Evolutionary conservation across 2,329 filamentous ascomycete genomes (phyloP).

Genomic region (Rhynchosporium secalis): DNA sequence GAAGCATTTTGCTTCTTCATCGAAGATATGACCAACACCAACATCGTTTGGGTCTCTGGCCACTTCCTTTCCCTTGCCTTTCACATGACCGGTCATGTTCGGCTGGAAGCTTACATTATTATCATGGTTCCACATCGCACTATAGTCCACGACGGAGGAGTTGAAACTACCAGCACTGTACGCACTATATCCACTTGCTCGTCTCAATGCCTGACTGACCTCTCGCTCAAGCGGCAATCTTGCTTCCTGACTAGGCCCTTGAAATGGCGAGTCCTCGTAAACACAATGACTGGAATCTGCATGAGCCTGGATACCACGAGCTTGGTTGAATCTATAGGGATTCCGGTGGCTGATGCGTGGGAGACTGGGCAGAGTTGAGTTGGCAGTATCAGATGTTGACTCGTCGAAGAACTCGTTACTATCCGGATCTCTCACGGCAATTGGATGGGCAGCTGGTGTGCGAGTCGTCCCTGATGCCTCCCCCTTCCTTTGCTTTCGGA

Average conservation of each 20-base stretch:
- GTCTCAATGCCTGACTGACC: conserved; percentile 36
- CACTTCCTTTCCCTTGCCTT: background rate
- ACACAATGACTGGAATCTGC: conserved; percentile 10
- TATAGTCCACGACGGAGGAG: conserved; percentile 23
- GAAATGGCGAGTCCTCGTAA: conserved; percentile 8
- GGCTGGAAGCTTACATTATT: background rate
- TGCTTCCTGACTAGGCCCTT: background rate
- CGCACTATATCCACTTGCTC: conserved; percentile 33
- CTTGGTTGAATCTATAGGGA: conserved; percentile 10
- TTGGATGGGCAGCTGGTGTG: background rate
- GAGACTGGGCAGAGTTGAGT: conserved; percentile 20
- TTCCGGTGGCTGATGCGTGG: conserved; percentile 17
- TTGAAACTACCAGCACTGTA: conserved; percentile 32
- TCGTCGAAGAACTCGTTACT: conserved; percentile 5
- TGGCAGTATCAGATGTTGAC: conserved; percentile 10
- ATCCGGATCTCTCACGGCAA: background rate
- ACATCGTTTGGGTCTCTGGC: background rate
- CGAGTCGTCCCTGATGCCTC: background rate
- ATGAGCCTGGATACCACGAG: background rate
- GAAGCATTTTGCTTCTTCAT: conserved; percentile 24
- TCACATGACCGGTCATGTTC: background rate
- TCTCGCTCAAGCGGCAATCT: conserved; percentile 35
- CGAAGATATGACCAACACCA: conserved; percentile 1
- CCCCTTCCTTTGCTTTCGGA: background rate
- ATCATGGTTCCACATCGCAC: conserved; percentile 11